Conservation (phyloP, 2,329 filamentous ascomycete genomes). For the Colletotrichum graminicola region DNA sequence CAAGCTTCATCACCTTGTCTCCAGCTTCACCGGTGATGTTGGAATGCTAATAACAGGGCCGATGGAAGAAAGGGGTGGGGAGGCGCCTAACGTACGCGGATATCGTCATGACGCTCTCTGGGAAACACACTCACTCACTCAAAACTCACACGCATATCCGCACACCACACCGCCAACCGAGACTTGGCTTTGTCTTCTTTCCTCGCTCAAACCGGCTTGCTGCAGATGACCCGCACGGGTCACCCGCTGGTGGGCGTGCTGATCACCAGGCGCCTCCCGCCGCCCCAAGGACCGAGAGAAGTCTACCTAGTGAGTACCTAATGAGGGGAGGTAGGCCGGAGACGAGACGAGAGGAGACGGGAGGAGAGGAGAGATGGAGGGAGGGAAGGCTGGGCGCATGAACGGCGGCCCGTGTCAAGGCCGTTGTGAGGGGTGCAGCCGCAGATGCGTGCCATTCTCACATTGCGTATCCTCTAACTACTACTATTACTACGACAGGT, state of each 20-base stretch:
- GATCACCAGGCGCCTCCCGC: conserved; percentile 25
- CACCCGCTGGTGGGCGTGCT: conserved; percentile 23
- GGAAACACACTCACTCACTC: not conserved
- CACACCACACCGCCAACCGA: not conserved
- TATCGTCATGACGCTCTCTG: not conserved
- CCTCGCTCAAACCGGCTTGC: conserved; percentile 27
- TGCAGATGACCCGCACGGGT: conserved; percentile 36
- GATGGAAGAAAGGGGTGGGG: not conserved
- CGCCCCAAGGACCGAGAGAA: conserved; percentile 12
- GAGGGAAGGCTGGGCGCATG: conserved; percentile 24
- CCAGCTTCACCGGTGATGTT: conserved; percentile 24
- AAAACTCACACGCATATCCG: not conserved
- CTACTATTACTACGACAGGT: no score
- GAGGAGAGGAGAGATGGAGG: no score
- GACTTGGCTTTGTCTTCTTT: conserved; percentile 10
- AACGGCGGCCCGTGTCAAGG: conserved; percentile 38
- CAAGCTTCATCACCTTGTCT: not conserved
- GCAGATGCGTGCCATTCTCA: conserved; percentile 43
- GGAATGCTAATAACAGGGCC: not conserved
- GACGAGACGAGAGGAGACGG: not conserved
- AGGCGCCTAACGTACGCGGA: not conserved
- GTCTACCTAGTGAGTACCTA: not conserved
- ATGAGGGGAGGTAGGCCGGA: not conserved
- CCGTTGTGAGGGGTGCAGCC: conserved; percentile 36
- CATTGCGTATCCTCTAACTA: conserved; percentile 4